These are phyloP conservation scores for Colletotrichum theobromicola DNA, from an alignment of 2,329 filamentous ascomycete species.

Conservation along the genomic window DNA sequence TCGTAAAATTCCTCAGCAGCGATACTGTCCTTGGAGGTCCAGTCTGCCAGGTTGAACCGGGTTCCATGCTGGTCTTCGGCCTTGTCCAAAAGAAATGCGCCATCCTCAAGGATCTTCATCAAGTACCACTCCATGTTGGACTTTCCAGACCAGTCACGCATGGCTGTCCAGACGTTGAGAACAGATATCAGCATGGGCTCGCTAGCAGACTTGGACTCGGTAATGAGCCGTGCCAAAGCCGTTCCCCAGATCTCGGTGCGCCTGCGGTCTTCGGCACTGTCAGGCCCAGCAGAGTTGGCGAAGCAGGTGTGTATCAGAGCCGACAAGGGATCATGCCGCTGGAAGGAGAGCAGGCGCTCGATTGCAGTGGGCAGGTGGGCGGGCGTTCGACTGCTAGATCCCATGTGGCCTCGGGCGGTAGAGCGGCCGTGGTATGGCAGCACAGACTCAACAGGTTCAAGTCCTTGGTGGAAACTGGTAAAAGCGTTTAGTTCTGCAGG, in stretches of 20 bases:
- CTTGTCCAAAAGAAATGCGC: slow-evolving; percentile 87
- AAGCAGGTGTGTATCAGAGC: slow-evolving; percentile 88
- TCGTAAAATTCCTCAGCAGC: slow-evolving; percentile 90
- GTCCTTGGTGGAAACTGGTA: slow-evolving; percentile 76
- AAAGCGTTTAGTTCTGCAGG: slow-evolving; percentile 79
- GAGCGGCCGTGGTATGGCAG: slow-evolving; percentile 69
- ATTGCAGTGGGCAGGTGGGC: slow-evolving; percentile 66
- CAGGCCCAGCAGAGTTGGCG: slow-evolving; percentile 81
- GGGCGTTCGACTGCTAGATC: slow-evolving; percentile 28
- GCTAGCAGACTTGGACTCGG: slow-evolving; percentile 75
- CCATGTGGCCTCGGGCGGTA: slow-evolving; percentile 51
- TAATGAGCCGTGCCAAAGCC: slow-evolving; percentile 82
- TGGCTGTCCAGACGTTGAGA: slow-evolving; percentile 84
- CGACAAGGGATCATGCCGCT: slow-evolving; percentile 85
- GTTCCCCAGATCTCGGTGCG: slow-evolving; percentile 89
- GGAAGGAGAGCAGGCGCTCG: slow-evolving; percentile 85
- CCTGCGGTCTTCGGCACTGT: slow-evolving; percentile 80
- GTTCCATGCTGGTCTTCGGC: slow-evolving; percentile 79
- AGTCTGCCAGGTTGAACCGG: slow-evolving; percentile 73
- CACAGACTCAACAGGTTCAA: slow-evolving; percentile 84
- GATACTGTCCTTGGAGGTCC: slow-evolving; percentile 79
- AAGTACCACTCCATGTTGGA: slow-evolving; percentile 92
- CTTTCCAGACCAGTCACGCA: slow-evolving; percentile 89
- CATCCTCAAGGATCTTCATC: slow-evolving; percentile 92
- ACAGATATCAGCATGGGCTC: slow-evolving; percentile 84